A percentile compares a stretch with the other conserved stretches of the same genome.
Conservation (phyloP, 2,329 filamentous ascomycete species). For the Fusarium newnesense region DNA sequence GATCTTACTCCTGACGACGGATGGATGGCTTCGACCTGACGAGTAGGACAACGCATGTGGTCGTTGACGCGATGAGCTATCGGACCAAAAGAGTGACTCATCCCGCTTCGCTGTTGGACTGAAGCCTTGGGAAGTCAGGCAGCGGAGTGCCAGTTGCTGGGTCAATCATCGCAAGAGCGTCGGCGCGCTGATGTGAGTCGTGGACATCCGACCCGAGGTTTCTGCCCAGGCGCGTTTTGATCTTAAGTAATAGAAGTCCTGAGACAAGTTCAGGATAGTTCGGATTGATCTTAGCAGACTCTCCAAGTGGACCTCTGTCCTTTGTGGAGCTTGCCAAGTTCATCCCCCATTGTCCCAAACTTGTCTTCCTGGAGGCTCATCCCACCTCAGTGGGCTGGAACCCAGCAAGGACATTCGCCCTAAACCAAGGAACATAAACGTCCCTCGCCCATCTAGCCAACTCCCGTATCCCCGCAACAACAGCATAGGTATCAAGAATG, state of each 20-base stretch:
- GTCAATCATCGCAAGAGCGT: not conserved
- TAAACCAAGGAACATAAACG: conserved; percentile 34
- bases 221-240: accelerated
- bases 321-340: not conserved
- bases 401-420: not conserved
- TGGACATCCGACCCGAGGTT: too few species aligned
- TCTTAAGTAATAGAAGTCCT: accelerated
- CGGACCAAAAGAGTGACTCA: accelerated
- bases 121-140: not conserved
- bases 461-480: conserved; percentile 29
- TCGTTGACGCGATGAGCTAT: accelerated
- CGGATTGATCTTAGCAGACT: accelerated
- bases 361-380: not conserved
- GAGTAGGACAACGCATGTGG: too few species aligned
- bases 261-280: accelerated
- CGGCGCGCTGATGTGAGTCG: too few species aligned
- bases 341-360: too few species aligned
- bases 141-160: accelerated
- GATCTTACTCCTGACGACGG: too few species aligned
- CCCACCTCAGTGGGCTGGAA: not conserved
- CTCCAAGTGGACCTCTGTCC: too few species aligned
- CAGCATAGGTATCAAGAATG: conserved; percentile 22
- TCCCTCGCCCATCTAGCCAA: conserved; percentile 22
- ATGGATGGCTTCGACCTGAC: too few species aligned
- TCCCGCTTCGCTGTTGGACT: accelerated